Evolutionary conservation across 1,284 basidiomycete species (phyloP), one percentile per base, ranked within the genome.

Genomic region (Ganoderma multipileum): DNA sequence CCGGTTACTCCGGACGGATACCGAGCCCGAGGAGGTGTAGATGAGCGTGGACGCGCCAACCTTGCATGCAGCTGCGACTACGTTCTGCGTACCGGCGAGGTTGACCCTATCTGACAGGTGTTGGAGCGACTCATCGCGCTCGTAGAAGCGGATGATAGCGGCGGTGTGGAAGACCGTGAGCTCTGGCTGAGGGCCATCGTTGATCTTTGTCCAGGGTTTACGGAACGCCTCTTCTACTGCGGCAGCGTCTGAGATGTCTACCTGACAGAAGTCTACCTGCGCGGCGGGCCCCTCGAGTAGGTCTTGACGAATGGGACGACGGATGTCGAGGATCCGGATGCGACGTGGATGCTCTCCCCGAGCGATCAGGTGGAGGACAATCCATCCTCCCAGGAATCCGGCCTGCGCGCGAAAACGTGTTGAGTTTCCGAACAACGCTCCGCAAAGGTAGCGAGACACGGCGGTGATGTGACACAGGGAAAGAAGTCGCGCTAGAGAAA

Each of bases 311-410:
- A 80, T 79, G 2, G 91, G 90, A 4, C 80, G 75, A 18, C 85
- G 85, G 42, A 93, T 82, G 76, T 94, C 92, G 30, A 93, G 72
- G 3, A 94, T 80, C n/a, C 91, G 83, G 38, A 93, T 92, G 16
- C 80, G 81, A 59, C 80, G 81, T 0, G 90, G 88, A 68, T 91
- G 84, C 77, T 94, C 92, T 0, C 92, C 92, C 2, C 92, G 86
- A 57, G 87, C 81, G 9, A 93, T 71, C 2, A 94, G 81, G 63
- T 91, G 87, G 0, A 87, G 79, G 3, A 91, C 88, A 50, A 94
- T 88, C 92, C 92, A 94, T 16, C 90, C 90, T 12, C 92, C 92
- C 7, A 93, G 76, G 68, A 92, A 92, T 0, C 91, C 91, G 2
- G 88, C 87, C 89, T 92, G 68, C 23, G 16, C 30, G 23, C 47